These are phyloP conservation scores for Apiotrichum veenhuisii DNA, from an alignment of 1,284 basidiomycete genomes.

Conservation along the genomic window DNA sequence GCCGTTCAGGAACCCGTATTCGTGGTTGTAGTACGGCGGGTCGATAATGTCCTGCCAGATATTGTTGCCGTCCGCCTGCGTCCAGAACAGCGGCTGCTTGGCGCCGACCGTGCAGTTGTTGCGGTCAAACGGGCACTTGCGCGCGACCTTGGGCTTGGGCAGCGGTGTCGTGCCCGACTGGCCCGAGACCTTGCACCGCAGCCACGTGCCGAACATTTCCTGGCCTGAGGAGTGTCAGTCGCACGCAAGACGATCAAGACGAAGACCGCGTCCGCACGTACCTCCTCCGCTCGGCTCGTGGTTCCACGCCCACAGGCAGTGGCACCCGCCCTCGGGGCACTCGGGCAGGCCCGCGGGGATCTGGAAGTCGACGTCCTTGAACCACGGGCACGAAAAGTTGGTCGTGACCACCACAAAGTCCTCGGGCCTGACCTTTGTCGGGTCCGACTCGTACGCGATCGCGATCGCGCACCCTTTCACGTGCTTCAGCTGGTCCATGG, in stretches of 20 bases:
- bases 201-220: conserved; percentile 33
- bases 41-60: conserved; percentile 52
- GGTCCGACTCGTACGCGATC: conserved; percentile 65
- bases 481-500: not conserved
- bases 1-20: conserved; percentile 49
- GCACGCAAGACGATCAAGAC: too few relatives aligned
- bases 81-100: conserved; percentile 6
- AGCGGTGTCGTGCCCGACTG: conserved; percentile 30
- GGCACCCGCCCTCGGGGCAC: conserved; percentile 63
- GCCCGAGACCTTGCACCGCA: conserved; percentile 41
- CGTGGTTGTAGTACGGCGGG: conserved; percentile 35
- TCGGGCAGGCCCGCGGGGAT: conserved; percentile 63
- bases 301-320: conserved; percentile 70
- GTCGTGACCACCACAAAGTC: conserved; percentile 68
- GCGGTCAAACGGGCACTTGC: conserved; percentile 6
- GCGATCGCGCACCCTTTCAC: conserved; percentile 48
- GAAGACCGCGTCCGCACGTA: too few relatives aligned
- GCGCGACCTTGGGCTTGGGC: conserved; percentile 25
- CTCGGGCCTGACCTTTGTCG: conserved; percentile 56
- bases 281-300: conserved; percentile 29
- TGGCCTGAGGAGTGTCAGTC: conserved; percentile 7
- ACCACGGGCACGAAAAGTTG: conserved; percentile 69
- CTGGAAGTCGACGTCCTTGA: conserved; percentile 58
- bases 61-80: conserved; percentile 43
- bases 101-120: conserved; percentile 39